Evolutionary conservation across 805 yeast genomes (phyloP).

Genomic region (Metschnikowia anglica): DNA sequence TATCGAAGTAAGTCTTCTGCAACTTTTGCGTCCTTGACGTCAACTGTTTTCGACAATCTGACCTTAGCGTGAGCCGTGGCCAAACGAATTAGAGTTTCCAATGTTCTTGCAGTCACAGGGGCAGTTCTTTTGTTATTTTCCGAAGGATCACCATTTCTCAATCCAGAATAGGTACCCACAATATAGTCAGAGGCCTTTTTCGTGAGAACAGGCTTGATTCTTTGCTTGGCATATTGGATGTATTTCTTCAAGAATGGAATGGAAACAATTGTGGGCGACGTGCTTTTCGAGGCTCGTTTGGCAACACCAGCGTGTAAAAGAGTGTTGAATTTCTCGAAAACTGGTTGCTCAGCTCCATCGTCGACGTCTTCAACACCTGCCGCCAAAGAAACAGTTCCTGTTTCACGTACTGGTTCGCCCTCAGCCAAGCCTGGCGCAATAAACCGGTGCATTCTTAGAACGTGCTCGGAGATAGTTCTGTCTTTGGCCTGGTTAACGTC

Average conservation of each 20-base stretch:
- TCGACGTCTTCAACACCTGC: conserved; percentile 68
- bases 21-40: conserved; percentile 72
- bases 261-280: conserved; percentile 46
- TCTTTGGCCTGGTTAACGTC: conserved; percentile 85
- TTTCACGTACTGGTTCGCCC: conserved; percentile 92
- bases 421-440: conserved; percentile 84
- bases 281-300: conserved; percentile 22
- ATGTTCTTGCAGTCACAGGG: conserved; percentile 97
- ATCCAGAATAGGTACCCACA: conserved; percentile 72
- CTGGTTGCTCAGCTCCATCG: conserved; percentile 52
- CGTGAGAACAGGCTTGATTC: conserved; percentile 78
- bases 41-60: conserved; percentile 75
- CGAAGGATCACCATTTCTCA: conserved; percentile 68
- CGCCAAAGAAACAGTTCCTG: conserved; percentile 64
- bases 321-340: conserved; percentile 84
- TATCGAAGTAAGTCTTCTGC: conserved; percentile 85
- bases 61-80: conserved; percentile 97
- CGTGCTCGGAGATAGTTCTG: conserved; percentile 89
- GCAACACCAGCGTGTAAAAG: conserved; percentile 77
- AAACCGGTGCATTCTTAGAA: conserved; percentile 87
- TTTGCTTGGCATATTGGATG: conserved; percentile 88
- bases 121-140: conserved; percentile 73
- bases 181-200: conserved; percentile 76
- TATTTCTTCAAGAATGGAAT: conserved; percentile 89
- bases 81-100: conserved; percentile 91